Percentiles rank a stretch among this genome's conserved stretches.
These are phyloP conservation scores for Dillenia suffruticosa DNA, from an alignment of 164 flowering plant genomes.

Conservation along the genomic window DNA sequence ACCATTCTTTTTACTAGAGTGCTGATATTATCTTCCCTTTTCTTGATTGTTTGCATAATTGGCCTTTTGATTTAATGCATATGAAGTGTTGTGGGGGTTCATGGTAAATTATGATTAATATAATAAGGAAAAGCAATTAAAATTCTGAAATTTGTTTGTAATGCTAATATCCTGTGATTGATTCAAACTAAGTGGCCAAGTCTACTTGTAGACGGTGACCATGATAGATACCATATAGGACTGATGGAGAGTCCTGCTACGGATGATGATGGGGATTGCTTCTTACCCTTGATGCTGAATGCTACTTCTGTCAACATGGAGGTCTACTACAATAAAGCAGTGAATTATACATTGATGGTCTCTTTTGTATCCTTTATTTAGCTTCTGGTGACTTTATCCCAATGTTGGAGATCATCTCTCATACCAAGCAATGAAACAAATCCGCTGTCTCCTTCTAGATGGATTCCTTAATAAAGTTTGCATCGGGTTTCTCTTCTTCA, in stretches of 20 bases:
- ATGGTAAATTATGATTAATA: too few species aligned
- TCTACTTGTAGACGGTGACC: conserved; percentile 59
- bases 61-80: too few species aligned
- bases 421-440: neutral
- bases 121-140: too few species aligned
- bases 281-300: conserved; percentile 74
- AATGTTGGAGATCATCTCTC: neutral
- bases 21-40: too few species aligned
- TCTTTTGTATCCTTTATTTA: conserved; percentile 90
- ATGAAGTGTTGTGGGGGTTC: too few species aligned
- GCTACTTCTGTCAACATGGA: conserved; percentile 92
- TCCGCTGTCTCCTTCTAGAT: conserved; percentile 2
- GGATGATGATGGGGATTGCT: conserved; percentile 92
- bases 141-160: neutral
- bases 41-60: too few species aligned
- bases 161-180: neutral
- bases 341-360: conserved; percentile 97
- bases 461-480: conserved; percentile 40
- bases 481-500: conserved; percentile 87
- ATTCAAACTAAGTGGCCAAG: neutral
- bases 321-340: conserved; percentile 95
- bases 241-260: conserved; percentile 85
- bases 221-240: conserved; percentile 69
- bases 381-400: conserved; percentile 1
- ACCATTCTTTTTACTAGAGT: too few species aligned